These are phyloP conservation scores for Cryptosporidium viatorum DNA, from an alignment of 169 alveolate species.

Conservation along the genomic window DNA sequence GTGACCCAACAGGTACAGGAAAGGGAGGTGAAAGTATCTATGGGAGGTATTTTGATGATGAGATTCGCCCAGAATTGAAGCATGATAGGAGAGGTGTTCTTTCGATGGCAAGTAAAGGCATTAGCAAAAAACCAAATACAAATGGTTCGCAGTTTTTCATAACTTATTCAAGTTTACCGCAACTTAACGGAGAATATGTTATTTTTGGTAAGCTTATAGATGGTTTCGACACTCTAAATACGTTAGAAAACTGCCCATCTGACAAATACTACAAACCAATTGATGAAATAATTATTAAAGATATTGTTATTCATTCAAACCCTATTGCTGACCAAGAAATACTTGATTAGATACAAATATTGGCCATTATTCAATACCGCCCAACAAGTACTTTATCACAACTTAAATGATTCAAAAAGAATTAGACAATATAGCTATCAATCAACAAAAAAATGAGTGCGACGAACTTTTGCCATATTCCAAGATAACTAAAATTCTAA, in stretches of 20 bases:
- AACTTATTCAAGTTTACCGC: constrained; percentile 92
- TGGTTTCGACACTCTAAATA: constrained; percentile 91
- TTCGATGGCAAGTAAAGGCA: constrained; percentile 92
- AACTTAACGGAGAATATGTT: constrained; percentile 90
- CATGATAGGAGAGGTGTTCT: constrained; percentile 90
- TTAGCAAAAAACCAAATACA: constrained; percentile 84
- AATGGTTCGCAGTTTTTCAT: constrained; percentile 93
- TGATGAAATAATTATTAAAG: constrained; percentile 83
- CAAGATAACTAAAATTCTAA: constrained; percentile 18
- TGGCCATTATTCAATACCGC: background rate
- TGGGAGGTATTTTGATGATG: constrained; percentile 95
- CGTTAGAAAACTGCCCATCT: constrained; percentile 86
- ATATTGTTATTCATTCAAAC: constrained; percentile 70
- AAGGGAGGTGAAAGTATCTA: constrained; percentile 97
- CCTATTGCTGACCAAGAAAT: constrained; percentile 68
- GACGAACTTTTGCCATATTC: constrained; percentile 24
- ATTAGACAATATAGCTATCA: background rate
- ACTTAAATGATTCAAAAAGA: background rate
- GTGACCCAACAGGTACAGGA: constrained; percentile 98
- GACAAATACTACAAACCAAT: constrained; percentile 85
- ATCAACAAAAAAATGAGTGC: background rate
- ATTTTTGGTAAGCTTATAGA: constrained; percentile 92
- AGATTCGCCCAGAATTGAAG: constrained; percentile 93
- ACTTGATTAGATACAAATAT: background rate
- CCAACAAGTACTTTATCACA: background rate